phyloP scores from a whole-genome alignment of 176 grass and related monocot species.

The Alloteropsis semialata region DNA sequence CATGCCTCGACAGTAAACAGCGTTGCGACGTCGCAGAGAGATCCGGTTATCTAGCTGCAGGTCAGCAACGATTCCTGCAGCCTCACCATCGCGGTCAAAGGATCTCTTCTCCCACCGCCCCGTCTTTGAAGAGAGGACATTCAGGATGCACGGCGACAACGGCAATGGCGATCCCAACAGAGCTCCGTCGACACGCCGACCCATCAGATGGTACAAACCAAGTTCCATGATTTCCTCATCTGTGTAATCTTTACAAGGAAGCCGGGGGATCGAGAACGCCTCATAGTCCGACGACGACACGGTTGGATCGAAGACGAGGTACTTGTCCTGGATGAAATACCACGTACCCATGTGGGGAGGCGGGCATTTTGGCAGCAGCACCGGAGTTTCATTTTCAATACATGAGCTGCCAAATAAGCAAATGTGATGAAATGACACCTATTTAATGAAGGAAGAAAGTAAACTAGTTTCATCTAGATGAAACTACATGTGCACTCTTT shows the following conservation, averaged over 20 bases:
- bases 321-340: not conserved
- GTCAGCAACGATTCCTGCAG: not conserved
- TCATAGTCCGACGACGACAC: not conserved
- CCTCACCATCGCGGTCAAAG: too few relatives aligned
- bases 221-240: too few relatives aligned
- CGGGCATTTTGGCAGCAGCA: not conserved
- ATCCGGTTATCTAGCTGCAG: not conserved
- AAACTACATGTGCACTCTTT: too few relatives aligned
- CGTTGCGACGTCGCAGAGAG: not conserved
- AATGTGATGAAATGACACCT: too few relatives aligned
- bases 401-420: too few relatives aligned
- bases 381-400: too few relatives aligned
- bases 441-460: too few relatives aligned
- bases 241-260: not conserved
- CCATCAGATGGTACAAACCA: too few relatives aligned
- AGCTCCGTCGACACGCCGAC: too few relatives aligned
- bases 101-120: too few relatives aligned
- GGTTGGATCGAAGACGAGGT: not conserved
- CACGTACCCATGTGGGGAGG: not conserved
- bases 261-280: not conserved
- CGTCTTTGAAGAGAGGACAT: too few relatives aligned
- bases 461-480: too few relatives aligned
- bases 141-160: not conserved
- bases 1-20: not conserved
- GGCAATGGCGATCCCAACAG: not conserved